Evolutionary conservation across 257 asterid genomes (phyloP), one percentile per base, ranked within the genome.

Genomic region (Verbena officinalis): DNA sequence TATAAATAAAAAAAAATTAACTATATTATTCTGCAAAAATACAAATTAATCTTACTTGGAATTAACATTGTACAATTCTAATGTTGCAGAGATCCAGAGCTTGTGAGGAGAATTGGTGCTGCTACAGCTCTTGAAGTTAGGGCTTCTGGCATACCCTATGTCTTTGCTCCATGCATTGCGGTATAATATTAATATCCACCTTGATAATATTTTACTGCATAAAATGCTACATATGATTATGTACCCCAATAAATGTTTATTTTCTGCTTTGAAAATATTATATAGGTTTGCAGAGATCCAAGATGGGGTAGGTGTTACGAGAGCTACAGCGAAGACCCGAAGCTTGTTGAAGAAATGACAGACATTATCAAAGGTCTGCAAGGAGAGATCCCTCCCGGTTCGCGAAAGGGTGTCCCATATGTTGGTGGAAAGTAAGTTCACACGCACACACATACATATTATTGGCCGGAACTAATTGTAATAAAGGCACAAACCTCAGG

Each of bases 301-400:
- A 76, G 84, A 65, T 85, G 91, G 91, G 91, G 91, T 16, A 60
- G 91, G 22, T 85, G 91, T 55, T 85, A 69, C 2, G 90, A 84
- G 50, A 81, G 87, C 64, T 84, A 78, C 44, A 78, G 87, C 46
- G 90, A 84, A 58, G 88, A 85, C 48, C 84, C 75, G 0, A 55
- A 73, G 20, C 46, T 85, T 56, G 88, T 82, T 30, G 73, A 73
- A 71, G 58, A 74, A 24, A 82, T 85, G 92, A 82, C 88, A 3
- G 83, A 77, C 33, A 67, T 83, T 45, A 70, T 83, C 8, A 27
- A 45, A 9, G 92, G 92, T 11, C 54, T 85, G 42, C 92, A 85
- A 72, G 92, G 92, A 19, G 83, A 82, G 13, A 15, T 75, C 27
- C 91, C 88, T 27, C 38, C 59, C 4, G 42, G 39, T 5, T 36